A percentile compares a stretch with the other conserved stretches of the same genome.
phyloP scores from a whole-genome alignment of 140 eudicot genomes.

The Oenanthe javanica region DNA sequence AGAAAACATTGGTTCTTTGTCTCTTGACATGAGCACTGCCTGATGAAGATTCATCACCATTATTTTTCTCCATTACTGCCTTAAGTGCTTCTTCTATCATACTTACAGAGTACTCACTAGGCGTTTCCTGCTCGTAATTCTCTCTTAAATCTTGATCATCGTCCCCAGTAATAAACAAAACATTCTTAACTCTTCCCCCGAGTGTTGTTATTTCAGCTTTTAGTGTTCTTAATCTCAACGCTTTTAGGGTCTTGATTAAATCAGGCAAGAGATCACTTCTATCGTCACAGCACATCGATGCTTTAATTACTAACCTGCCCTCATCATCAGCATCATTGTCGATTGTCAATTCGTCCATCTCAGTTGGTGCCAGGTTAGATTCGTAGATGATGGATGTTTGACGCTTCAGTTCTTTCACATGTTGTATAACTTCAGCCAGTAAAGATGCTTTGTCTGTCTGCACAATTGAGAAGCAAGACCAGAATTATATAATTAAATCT shows the following conservation, averaged over 20 bases:
- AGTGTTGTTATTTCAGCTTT: conserved; percentile 89
- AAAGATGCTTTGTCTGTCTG: conserved; percentile 98
- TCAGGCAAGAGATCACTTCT: conserved; percentile 77
- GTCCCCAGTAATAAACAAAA: conserved; percentile 66
- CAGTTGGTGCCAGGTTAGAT: conserved; percentile 61
- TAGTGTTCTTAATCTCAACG: conserved; percentile 53
- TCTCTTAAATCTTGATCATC: conserved; percentile 26
- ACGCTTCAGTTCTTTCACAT: conserved; percentile 75
- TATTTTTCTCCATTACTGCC: conserved; percentile 74
- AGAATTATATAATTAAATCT: too few species aligned
- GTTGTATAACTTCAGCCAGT: conserved; percentile 96
- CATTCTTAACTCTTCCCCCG: conserved; percentile 82
- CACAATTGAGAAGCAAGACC: too few species aligned
- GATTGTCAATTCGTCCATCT: conserved; percentile 62
- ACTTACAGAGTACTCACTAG: conserved; percentile 36
- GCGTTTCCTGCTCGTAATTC: conserved; percentile 22
- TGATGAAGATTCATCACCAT: conserved; percentile 61
- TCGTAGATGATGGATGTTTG: conserved; percentile 77
- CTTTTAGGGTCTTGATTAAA: conserved; percentile 67
- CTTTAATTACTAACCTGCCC: conserved; percentile 54
- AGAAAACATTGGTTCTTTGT: conserved; percentile 68
- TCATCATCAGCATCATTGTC: conserved; percentile 57
- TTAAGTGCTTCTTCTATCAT: conserved; percentile 83
- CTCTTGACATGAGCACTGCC: conserved; percentile 63
- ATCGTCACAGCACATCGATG: conserved; percentile 87